Conservation (phyloP, 495 filamentous ascomycete species). For the Xylaria sp. region DNA sequence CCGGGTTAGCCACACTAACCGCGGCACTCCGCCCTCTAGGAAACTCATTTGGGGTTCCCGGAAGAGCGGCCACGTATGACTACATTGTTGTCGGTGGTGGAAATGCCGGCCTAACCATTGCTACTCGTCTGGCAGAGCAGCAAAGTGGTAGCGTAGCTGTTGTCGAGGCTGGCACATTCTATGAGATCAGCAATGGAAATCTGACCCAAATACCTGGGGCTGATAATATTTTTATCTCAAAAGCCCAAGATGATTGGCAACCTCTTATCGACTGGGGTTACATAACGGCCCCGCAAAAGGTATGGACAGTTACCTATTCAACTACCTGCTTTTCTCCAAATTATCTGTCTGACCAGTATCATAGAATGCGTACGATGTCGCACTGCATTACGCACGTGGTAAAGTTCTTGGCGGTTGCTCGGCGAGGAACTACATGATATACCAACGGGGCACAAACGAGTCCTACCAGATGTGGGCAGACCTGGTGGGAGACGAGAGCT, state of each 20-base stretch:
- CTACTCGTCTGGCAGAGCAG: background rate
- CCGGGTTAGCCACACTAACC: background rate
- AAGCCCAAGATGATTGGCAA: background rate
- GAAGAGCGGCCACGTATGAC: background rate
- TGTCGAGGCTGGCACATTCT: background rate
- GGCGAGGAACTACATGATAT: background rate
- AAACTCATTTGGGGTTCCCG: background rate
- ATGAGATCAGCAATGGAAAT: background rate
- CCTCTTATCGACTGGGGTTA: conserved; percentile 32
- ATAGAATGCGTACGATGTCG: background rate
- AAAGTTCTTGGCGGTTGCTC: background rate
- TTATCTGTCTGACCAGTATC: background rate
- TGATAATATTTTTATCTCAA: too few species aligned
- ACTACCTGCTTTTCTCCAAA: background rate
- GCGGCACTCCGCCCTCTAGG: background rate
- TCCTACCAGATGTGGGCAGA: conserved; percentile 19
- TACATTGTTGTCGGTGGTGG: background rate
- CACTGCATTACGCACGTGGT: background rate
- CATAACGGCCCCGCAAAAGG: conserved; percentile 33
- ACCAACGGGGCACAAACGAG: background rate
- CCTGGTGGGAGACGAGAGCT: background rate
- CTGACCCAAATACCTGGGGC: too few species aligned
- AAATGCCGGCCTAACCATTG: background rate
- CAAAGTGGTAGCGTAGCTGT: background rate
- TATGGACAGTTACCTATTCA: background rate